phyloP scores from a whole-genome alignment of 257 asterid species.

The Salvia splendens region DNA sequence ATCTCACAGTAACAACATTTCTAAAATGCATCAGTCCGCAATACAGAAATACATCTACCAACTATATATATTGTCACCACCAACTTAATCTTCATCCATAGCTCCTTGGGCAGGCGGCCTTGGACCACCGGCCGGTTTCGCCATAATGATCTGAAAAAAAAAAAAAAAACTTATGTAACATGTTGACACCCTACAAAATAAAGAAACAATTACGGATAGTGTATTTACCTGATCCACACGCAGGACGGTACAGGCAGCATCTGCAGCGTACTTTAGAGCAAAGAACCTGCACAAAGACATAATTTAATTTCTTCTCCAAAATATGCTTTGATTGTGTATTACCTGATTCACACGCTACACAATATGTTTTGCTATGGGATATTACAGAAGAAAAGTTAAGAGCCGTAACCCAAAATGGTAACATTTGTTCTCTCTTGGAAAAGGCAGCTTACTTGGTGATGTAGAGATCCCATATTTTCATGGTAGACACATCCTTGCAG shows the following conservation, averaged over 20 bases:
- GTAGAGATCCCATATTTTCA: slow-evolving; percentile 79
- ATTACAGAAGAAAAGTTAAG: not conserved
- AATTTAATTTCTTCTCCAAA: not conserved
- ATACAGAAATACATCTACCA: slow-evolving; percentile 18
- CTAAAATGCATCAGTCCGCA: slow-evolving; percentile 2
- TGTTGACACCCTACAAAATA: not conserved
- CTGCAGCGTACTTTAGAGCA: slow-evolving; percentile 93
- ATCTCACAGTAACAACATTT: not conserved
- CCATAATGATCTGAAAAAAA: slow-evolving; percentile 51
- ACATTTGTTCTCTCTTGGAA: slow-evolving; percentile 19
- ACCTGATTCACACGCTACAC: not conserved
- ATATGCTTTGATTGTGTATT: too few species aligned
- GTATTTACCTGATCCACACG: slow-evolving; percentile 93
- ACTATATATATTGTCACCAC: not conserved
- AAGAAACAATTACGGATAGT: not conserved
- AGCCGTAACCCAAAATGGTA: not conserved
- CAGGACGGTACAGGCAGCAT: slow-evolving; percentile 91
- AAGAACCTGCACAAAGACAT: slow-evolving; percentile 53
- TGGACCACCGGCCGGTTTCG: slow-evolving; percentile 65
- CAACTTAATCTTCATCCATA: slow-evolving; percentile 49
- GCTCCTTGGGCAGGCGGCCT: slow-evolving; percentile 34
- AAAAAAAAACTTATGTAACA: not conserved
- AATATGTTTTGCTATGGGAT: not conserved
- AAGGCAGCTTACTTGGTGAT: slow-evolving; percentile 70
- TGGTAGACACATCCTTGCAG: slow-evolving; percentile 69